A percentile compares a stretch with the other conserved stretches of the same genome.
These are phyloP conservation scores for Chrysophaeum taylorii DNA, from an alignment of 352 stramenopile species.

Conservation along the genomic window DNA sequence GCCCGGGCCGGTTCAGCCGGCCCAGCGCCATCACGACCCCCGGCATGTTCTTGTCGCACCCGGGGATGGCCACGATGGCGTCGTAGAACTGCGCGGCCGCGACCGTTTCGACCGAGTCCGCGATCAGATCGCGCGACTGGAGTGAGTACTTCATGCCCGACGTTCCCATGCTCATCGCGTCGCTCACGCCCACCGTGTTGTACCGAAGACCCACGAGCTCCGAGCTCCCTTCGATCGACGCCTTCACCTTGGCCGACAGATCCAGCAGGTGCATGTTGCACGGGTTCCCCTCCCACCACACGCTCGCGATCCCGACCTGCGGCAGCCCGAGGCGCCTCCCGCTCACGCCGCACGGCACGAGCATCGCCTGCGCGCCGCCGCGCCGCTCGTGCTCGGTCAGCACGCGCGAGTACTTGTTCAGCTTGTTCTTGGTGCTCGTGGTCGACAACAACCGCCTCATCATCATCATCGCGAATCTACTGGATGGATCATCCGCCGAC, in stretches of 20 bases:
- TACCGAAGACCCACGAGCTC: constrained; percentile 74
- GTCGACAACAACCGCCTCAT: too few relatives aligned
- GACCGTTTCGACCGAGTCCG: constrained; percentile 83
- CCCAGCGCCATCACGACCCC: constrained; percentile 85
- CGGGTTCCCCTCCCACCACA: constrained; percentile 84
- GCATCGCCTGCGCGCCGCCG: constrained; percentile 69
- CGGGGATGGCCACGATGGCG: constrained; percentile 76
- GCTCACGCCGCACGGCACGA: constrained; percentile 61
- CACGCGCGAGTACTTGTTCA: constrained; percentile 59
- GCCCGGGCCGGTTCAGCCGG: constrained; percentile 70
- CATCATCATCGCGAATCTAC: too few relatives aligned
- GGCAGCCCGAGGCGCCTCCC: constrained; percentile 35
- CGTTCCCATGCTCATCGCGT: constrained; percentile 79
- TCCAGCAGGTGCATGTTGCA: constrained; percentile 88
- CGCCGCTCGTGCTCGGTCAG: constrained; percentile 69
- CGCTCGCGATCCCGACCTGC: constrained; percentile 71
- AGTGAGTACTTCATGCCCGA: constrained; percentile 73
- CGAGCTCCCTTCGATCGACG: constrained; percentile 56
- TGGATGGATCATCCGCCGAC: too few relatives aligned
- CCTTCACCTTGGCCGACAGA: constrained; percentile 67
- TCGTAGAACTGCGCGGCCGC: constrained; percentile 86
- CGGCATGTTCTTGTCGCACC: constrained; percentile 91
- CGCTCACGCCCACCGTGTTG: constrained; percentile 81
- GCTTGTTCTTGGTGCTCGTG: too few relatives aligned
- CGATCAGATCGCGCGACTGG: constrained; percentile 81